Percentiles rank a stretch among this genome's conserved stretches.
Evolutionary conservation across 1,139 yeast genomes (phyloP).

Genomic region (Diutina neorugosa): DNA sequence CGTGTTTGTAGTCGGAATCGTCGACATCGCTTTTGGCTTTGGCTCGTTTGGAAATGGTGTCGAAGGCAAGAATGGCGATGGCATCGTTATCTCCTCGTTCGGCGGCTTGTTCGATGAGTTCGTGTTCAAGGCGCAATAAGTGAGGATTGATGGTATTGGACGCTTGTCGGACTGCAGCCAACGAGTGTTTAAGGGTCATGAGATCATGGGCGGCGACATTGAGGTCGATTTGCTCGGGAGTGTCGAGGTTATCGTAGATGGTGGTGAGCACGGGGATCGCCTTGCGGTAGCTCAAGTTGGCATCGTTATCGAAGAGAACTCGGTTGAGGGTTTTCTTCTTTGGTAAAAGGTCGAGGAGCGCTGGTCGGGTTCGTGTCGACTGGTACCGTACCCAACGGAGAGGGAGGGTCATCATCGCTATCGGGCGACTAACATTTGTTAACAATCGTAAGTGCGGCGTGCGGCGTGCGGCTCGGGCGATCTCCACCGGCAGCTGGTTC

Average conservation of each 20-base stretch:
- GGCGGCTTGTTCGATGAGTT: slow-evolving; percentile 68
- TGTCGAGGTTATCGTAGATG: slow-evolving; percentile 34
- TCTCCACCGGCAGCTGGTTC: too few species aligned
- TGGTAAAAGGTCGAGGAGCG: slow-evolving; percentile 34
- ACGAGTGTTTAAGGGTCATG: slow-evolving; percentile 54
- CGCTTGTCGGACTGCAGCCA: slow-evolving; percentile 48
- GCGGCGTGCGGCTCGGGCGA: background rate
- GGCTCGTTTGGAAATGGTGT: slow-evolving; percentile 27
- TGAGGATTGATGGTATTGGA: slow-evolving; percentile 47
- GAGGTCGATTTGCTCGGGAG: slow-evolving; percentile 20
- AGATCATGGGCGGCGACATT: slow-evolving; percentile 44
- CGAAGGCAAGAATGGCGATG: slow-evolving; percentile 57
- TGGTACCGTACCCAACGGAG: background rate
- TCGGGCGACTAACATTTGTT: too few species aligned
- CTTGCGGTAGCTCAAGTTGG: slow-evolving; percentile 40
- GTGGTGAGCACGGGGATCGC: slow-evolving; percentile 40
- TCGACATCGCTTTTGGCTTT: slow-evolving; percentile 11
- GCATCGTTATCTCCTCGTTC: slow-evolving; percentile 78
- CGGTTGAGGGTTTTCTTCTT: slow-evolving; percentile 43
- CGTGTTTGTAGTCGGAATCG: slow-evolving; percentile 47
- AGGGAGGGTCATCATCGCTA: too few species aligned
- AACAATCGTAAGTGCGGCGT: too few species aligned
- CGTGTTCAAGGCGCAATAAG: slow-evolving; percentile 51
- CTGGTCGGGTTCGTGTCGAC: background rate
- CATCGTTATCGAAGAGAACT: slow-evolving; percentile 53